A percentile compares a stretch with the other conserved stretches of the same genome.
These are phyloP conservation scores for Pseudovirgaria hyperparasitica DNA, from an alignment of 2,329 filamentous ascomycete genomes.

Conservation along the genomic window DNA sequence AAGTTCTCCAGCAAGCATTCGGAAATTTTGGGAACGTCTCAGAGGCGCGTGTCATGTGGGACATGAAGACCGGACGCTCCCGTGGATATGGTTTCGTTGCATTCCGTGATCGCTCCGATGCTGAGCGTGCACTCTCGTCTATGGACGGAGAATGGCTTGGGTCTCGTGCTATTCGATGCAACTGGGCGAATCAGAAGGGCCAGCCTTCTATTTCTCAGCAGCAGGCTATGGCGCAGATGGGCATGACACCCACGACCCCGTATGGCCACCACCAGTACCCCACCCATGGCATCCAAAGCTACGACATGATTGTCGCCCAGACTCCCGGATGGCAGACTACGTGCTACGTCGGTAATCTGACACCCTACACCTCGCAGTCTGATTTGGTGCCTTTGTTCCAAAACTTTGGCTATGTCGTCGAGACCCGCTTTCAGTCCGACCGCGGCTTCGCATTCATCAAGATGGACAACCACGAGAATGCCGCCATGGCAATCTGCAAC, in stretches of 20 bases:
- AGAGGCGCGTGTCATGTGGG: conserved; percentile 99
- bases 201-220: conserved; percentile 97
- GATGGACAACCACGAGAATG: conserved; percentile 97
- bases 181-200: conserved; percentile 99
- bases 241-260: conserved; percentile 92
- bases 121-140: conserved; percentile 88
- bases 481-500: conserved; percentile 96
- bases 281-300: conserved; percentile 90
- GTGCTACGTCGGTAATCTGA: conserved; percentile 94
- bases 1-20: conserved; percentile 85
- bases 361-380: conserved; percentile 92
- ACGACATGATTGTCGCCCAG: conserved; percentile 91
- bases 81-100: conserved; percentile 97
- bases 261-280: conserved; percentile 97
- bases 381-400: conserved; percentile 97
- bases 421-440: conserved; percentile 95
- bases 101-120: conserved; percentile 85
- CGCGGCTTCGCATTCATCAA: conserved; percentile 98
- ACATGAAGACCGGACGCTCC: conserved; percentile 98
- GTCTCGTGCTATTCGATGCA: conserved; percentile 94
- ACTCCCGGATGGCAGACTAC: conserved; percentile 98
- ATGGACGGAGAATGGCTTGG: conserved; percentile 99
- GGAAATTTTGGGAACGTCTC: conserved; percentile 92
- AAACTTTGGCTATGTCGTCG: conserved; percentile 95
- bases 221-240: conserved; percentile 93